Conservation (phyloP, 2,329 filamentous ascomycete species). For the Neonectria ditissima region DNA sequence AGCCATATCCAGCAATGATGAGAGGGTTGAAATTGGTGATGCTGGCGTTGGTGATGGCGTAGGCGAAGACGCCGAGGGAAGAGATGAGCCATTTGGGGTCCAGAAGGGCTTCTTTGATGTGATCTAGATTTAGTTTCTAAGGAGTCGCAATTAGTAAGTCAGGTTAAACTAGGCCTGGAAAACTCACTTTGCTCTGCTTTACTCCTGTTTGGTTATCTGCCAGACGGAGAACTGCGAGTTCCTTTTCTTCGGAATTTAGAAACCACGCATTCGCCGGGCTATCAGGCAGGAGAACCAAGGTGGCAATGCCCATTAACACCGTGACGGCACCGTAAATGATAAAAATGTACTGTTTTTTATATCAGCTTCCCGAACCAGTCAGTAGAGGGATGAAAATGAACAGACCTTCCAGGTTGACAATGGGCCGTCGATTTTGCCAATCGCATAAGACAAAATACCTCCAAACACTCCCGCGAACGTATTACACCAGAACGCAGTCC, state of each 20-base stretch:
- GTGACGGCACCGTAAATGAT: conserved; percentile 41
- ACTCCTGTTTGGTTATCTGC: too few species aligned
- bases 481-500: conserved; percentile 48
- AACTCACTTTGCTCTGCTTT: not conserved
- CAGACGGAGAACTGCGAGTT: too few species aligned
- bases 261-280: conserved; percentile 34
- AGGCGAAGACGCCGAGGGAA: conserved; percentile 58
- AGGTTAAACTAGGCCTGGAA: too few species aligned
- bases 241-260: too few species aligned
- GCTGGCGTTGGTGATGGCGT: conserved; percentile 76
- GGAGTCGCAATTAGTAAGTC: too few species aligned
- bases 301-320: conserved; percentile 23
- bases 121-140: conserved; percentile 11
- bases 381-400: accelerated
- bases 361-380: too few species aligned
- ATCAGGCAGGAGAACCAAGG: conserved; percentile 30
- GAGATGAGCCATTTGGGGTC: conserved; percentile 5
- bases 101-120: conserved; percentile 36
- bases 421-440: conserved; percentile 42
- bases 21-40: conserved; percentile 72
- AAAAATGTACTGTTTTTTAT: too few species aligned
- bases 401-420: conserved; percentile 37
- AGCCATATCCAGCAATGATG: conserved; percentile 67
- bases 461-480: conserved; percentile 48
- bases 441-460: conserved; percentile 46